Percentiles rank a stretch among this genome's conserved stretches.
phyloP scores from a whole-genome alignment of 768 basidiomycete genomes.

The Trametes maxima region DNA sequence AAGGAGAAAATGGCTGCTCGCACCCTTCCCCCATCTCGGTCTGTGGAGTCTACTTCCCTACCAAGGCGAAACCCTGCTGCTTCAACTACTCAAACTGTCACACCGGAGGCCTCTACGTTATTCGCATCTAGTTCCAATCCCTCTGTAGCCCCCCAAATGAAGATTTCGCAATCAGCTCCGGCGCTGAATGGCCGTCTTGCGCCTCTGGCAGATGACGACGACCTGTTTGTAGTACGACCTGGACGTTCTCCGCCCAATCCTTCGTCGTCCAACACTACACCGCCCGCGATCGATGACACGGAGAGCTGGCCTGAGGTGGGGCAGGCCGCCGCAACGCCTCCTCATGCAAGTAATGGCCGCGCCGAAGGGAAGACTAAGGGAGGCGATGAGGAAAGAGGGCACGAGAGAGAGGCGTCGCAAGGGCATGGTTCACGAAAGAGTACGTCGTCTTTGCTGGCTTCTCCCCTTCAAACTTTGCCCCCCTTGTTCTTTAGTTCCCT shows the following conservation, averaged over 20 bases:
- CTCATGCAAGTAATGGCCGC: slow-evolving; percentile 7
- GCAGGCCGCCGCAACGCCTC: slow-evolving; percentile 30
- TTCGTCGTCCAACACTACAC: slow-evolving; percentile 30
- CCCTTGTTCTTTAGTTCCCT: background rate
- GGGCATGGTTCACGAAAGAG: slow-evolving; percentile 40
- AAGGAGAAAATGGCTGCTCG: slow-evolving; percentile 43
- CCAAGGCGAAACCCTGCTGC: background rate
- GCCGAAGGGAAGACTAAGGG: slow-evolving; percentile 21
- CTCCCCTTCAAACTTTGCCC: background rate
- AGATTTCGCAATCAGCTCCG: background rate
- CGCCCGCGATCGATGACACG: slow-evolving; percentile 37
- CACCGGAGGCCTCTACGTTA: background rate
- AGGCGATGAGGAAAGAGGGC: slow-evolving; percentile 25
- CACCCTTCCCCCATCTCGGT: slow-evolving; percentile 13
- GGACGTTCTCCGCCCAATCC: slow-evolving; percentile 34
- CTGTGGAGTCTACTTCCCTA: background rate
- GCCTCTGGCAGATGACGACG: slow-evolving; percentile 31
- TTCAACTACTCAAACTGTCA: background rate
- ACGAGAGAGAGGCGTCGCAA: slow-evolving; percentile 26
- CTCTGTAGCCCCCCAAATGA: background rate
- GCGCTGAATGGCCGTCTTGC: slow-evolving; percentile 8
- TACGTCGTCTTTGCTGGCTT: slow-evolving; percentile 34
- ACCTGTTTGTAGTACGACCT: slow-evolving; percentile 50
- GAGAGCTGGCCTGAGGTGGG: slow-evolving; percentile 52
- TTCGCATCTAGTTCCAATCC: slow-evolving; percentile 1